A percentile compares a stretch with the other conserved stretches of the same genome.
Conservation (phyloP, 768 basidiomycete genomes). For the Boletus sp. region DNA sequence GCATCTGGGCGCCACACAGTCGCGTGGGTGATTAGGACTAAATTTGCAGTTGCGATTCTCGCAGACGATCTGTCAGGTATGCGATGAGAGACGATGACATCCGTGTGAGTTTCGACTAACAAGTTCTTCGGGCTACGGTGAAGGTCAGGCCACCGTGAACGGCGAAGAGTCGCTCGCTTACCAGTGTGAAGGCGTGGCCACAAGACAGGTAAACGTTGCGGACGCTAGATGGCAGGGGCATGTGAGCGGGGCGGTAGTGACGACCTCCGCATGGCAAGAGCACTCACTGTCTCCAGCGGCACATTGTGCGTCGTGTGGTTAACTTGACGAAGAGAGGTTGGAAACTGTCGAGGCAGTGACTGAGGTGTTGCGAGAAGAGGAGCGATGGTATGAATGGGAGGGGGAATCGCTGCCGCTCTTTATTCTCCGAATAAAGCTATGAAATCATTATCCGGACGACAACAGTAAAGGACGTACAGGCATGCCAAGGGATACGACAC, state of each 20-base stretch:
- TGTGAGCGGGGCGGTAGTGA: neutral
- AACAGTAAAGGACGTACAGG: conserved; percentile 18
- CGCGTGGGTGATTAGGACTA: conserved; percentile 47
- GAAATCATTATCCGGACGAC: conserved; percentile 21
- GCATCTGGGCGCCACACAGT: conserved; percentile 43
- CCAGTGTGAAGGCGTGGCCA: conserved; percentile 43
- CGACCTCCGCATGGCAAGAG: neutral
- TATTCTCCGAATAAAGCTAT: conserved; percentile 25
- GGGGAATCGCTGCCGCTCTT: conserved; percentile 22
- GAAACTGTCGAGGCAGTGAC: conserved; percentile 4
- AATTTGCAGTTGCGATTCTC: conserved; percentile 47
- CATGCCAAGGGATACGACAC: conserved; percentile 18
- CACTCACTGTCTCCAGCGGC: conserved; percentile 53
- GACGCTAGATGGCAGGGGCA: conserved; percentile 31
- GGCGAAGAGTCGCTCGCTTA: conserved; percentile 22
- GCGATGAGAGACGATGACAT: conserved; percentile 7
- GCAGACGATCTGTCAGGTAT: conserved; percentile 43
- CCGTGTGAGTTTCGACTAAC: conserved; percentile 14
- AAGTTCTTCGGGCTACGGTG: conserved; percentile 37
- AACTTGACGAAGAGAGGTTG: neutral
- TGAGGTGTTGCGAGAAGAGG: neutral
- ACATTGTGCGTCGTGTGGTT: conserved; percentile 37
- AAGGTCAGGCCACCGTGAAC: conserved; percentile 3
- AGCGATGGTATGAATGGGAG: conserved; percentile 10
- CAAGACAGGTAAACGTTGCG: conserved; percentile 48